Evolutionary conservation across 2,329 filamentous ascomycete species (phyloP), one percentile per base, ranked within the genome.

Genomic region (Podosphaera aphanis): DNA sequence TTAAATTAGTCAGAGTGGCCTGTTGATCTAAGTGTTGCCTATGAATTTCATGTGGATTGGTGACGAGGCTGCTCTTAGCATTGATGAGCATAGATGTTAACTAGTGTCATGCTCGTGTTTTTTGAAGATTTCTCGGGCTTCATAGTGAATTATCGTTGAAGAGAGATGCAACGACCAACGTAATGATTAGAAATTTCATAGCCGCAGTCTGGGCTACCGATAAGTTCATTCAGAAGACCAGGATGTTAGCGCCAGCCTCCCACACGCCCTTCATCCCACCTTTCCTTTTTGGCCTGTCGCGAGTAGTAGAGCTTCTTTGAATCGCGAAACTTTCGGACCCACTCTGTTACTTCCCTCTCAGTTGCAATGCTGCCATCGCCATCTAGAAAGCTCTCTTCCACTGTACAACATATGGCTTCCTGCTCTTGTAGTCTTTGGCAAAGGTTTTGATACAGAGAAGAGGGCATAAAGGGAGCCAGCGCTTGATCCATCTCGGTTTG

Each of bases 191-290:
- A 29, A 29, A 5, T 11, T 5, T 29, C 11, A 6, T 11, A 29
- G 25, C 25, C 11, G 25, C 25, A 11, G 11, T 6, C 11, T 11
- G 5, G 6, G 29, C 3, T 11, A 11, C 5, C 6, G 8, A 33
- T 7, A n/a, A 33, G 13, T 33, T 33, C 13, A 6, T 7, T 33
- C 13, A 11, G 13, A 33, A n/a, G n/a, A n/a, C n/a, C n/a, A n/a
- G n/a, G n/a, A n/a, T 27, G 11, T 41, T 39, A 52, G 57, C 88
- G 73, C 90, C 90, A 95, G 0, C 90, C 90, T 10, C 88, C 88
- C 29, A 95, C 88, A 53, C 88, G 70, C 20, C 88, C 85, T 63
- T 95, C 88, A 60, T 95, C 90, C 90, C 90, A 95, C 55, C 90
- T 71, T 56, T 85, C 81, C 62, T 86, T 93, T 52, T 83, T 73